Conservation (phyloP, 805 yeast genomes). For the Candida awuae region DNA sequence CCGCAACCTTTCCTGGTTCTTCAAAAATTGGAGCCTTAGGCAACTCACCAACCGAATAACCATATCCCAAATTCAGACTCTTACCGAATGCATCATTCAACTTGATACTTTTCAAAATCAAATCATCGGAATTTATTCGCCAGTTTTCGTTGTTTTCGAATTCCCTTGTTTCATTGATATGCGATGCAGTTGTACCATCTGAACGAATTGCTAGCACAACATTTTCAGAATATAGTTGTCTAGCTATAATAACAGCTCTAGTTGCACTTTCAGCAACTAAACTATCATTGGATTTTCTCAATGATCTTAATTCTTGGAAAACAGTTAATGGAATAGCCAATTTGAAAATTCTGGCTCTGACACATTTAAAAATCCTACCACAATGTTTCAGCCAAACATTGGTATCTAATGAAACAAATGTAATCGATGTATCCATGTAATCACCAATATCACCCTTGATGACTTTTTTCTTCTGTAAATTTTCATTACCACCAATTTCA, state of each 20-base stretch:
- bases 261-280: conserved; percentile 75
- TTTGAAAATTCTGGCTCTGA: conserved; percentile 49
- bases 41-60: conserved; percentile 14
- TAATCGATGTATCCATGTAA: conserved; percentile 47
- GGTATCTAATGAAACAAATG: conserved; percentile 62
- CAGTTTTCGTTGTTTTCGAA: conserved; percentile 66
- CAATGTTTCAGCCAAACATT: conserved; percentile 78
- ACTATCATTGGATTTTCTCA: conserved; percentile 63
- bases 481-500: conserved; percentile 8
- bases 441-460: conserved; percentile 46
- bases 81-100: conserved; percentile 26
- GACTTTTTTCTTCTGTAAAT: not conserved
- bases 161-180: conserved; percentile 64
- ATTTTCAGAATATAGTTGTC: conserved; percentile 54
- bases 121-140: conserved; percentile 67
- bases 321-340: conserved; percentile 65
- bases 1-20: conserved; percentile 9
- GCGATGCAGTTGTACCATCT: conserved; percentile 61
- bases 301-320: conserved; percentile 66
- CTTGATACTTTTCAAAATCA: conserved; percentile 46
- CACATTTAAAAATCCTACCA: conserved; percentile 65
- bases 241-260: conserved; percentile 63
- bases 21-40: conserved; percentile 10
- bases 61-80: conserved; percentile 22
- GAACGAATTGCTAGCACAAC: conserved; percentile 54